These are phyloP conservation scores for Phialophora tarda DNA, from an alignment of 2,329 filamentous ascomycete species.

Conservation along the genomic window DNA sequence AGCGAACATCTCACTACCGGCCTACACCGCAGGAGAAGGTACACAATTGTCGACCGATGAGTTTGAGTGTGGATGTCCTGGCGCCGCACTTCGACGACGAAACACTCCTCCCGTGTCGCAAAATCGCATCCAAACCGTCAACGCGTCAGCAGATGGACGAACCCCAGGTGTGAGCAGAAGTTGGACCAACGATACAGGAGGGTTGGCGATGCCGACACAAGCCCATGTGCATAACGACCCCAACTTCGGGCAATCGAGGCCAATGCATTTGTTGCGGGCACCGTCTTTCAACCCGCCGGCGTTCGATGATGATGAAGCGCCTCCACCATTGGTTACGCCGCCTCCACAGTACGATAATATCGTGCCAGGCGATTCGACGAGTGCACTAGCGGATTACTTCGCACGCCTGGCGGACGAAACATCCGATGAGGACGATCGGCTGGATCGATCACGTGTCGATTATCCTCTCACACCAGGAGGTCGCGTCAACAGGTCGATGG, in stretches of 20 bases:
- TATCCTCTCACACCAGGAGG: conserved; percentile 68
- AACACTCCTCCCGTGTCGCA: conserved; percentile 40
- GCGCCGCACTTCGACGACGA: conserved; percentile 58
- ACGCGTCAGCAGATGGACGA: conserved; percentile 39
- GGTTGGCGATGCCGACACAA: conserved; percentile 53
- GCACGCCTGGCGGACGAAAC: conserved; percentile 76
- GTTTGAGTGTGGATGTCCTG: conserved; percentile 71
- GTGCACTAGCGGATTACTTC: conserved; percentile 83
- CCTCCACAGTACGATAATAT: conserved; percentile 85
- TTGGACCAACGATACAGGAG: conserved; percentile 49
- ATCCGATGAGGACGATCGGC: conserved; percentile 59
- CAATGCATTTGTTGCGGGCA: conserved; percentile 81
- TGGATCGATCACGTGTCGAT: conserved; percentile 54
- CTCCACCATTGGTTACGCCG: conserved; percentile 75
- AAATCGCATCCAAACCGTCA: conserved; percentile 37
- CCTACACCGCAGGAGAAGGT: conserved; percentile 68
- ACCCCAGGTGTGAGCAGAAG: conserved; percentile 41
- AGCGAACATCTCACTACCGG: conserved; percentile 82
- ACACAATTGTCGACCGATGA: conserved; percentile 60
- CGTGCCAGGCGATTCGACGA: conserved; percentile 69
- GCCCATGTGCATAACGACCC: conserved; percentile 58
- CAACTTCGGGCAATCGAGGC: conserved; percentile 61
- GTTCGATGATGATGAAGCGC: conserved; percentile 80
- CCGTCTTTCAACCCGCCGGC: conserved; percentile 88
- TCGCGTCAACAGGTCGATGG: conserved; percentile 68